Percentiles rank a stretch among this genome's conserved stretches.
phyloP scores from a whole-genome alignment of 2,329 filamentous ascomycete genomes.

The Fusarium tjaetaba region DNA sequence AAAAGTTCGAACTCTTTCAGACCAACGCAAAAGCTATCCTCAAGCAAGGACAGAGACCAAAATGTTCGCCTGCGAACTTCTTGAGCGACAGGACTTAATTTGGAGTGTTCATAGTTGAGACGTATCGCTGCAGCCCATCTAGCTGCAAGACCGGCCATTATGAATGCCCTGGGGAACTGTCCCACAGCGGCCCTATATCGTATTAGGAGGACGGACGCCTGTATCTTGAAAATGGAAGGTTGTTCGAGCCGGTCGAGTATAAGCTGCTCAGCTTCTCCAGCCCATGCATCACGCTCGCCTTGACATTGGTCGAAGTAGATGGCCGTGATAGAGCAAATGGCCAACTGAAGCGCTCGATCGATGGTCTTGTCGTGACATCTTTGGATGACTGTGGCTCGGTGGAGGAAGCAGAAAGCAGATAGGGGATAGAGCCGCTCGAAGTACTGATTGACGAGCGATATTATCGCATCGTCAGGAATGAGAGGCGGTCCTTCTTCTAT shows the following conservation, averaged over 20 bases:
- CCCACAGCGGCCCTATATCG: conserved; percentile 42
- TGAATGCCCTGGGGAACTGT: conserved; percentile 42
- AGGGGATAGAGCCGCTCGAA: conserved; percentile 41
- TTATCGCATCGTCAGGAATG: conserved; percentile 33
- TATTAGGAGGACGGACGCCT: conserved; percentile 40
- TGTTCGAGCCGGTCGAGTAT: conserved; percentile 41
- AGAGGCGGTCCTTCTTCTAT: not conserved
- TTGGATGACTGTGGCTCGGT: conserved; percentile 40
- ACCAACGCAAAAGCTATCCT: conserved; percentile 44
- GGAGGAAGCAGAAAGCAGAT: conserved; percentile 40
- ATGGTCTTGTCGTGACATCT: conserved; percentile 42
- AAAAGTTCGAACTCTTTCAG: conserved; percentile 43
- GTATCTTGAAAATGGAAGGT: conserved; percentile 43
- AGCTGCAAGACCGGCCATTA: conserved; percentile 42
- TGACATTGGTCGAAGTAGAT: conserved; percentile 37
- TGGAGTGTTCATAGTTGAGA: conserved; percentile 43
- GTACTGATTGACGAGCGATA: conserved; percentile 32
- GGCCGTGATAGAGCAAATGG: conserved; percentile 39
- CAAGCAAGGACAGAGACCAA: conserved; percentile 41
- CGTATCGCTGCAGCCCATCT: conserved; percentile 43
- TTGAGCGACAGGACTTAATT: conserved; percentile 36
- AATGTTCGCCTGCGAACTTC: conserved; percentile 42
- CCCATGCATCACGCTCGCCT: conserved; percentile 30
- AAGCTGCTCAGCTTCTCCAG: conserved; percentile 38
- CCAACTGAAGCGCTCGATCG: conserved; percentile 38